Base-by-base conservation (phyloP, 2,329 filamentous ascomycete species). In the Fusarium papillatum region DNA sequence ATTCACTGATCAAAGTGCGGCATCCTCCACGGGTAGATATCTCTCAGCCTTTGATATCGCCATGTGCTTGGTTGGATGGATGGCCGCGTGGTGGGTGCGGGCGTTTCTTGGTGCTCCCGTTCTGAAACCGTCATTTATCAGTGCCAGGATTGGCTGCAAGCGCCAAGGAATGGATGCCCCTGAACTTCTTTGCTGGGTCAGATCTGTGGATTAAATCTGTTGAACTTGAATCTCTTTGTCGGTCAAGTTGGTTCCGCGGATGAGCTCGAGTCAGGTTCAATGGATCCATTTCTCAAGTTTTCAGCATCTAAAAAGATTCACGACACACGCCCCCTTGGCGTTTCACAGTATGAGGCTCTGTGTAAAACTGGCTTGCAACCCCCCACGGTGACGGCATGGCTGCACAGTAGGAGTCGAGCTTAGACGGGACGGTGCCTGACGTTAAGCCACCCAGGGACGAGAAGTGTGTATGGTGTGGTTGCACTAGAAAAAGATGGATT, bases 321-420 rank as follows among this genome's bases (percentile, higher is more conserved):
- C 22, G 19, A 11, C 16, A 38, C n/a, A 7, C 36, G 36, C 16
- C 36, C 46, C 24, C 19, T 38, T 11, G 48, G 7, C 41, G 75
- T 77, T 71, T 76, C 77, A 78, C 72, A 67, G 67, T 71, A 22
- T 66, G 72, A 76, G 71, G 72, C 69, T 76, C 72, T 64, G 48
- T 22, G 14, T 22, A 62, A 62, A 65, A 77, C 70, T 60, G 50
- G 53, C 34, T 57, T 60, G 46, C 16, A 38, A 34, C 1, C 73
- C 66, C 74, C 73, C 73, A 68, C 68, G 50, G 38, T 69, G 57
- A 61, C 65, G 62, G 31, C 43, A 63, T 46, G 57, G 48, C 59
- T 34, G 68, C 60, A 73, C 74, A 73, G 73, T 68, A 41, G 46
- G 61, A 73, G 53, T 24, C 43, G 53, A 43, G 59, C 57, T 43